Base-by-base conservation (phyloP, 176 grass and related monocot species). In the Cenchrus fungigraminus region DNA sequence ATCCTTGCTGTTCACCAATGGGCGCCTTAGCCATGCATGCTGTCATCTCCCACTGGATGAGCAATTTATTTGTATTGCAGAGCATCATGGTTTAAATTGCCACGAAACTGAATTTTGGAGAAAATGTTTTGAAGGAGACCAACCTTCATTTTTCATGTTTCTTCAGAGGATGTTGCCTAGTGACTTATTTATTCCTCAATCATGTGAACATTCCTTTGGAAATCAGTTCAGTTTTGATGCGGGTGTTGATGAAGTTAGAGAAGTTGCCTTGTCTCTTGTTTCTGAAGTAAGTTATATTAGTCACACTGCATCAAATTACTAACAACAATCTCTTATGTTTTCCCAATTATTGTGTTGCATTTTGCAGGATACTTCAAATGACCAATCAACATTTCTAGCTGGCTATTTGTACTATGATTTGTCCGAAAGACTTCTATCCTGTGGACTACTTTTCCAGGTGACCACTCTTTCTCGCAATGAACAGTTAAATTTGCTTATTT, bases 321-420 rank as follows among this genome's bases (percentile, higher is more conserved):
- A 67, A 51, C 32, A 40, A 57, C 76, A 68, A 25, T 71, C 47
- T 44, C 19, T 81, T 45, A 22, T 84, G 78, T 49, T 17, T 58
- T 87, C 69, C 66, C 9, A 25, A 71, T 76, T 71, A 74, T 73
- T 69, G 85, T 77, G 20, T 44, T 94, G 28, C 91, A 68, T 86
- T 78, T 63, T 92, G 64, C 79, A 98, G 96, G 82, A 79, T 83
- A 63, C 84, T 67, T 78, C 66, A 16, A 61, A 50, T 86, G 82
- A 78, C 59, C 88, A 87, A 9, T 91, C 95, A 28, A 71, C 31
- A 17, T 98, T 90, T 86, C 12, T 94, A 79, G 96, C 89, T 92
- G 65, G 91, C 9, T 87, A 70, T 85, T 62, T 95, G 22, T 98
- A 98, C 83, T 92, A 94, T 67, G 93, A 94, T 90, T 90, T 95